Base-by-base conservation (phyloP, 495 filamentous ascomycete genomes). In the Tirmania nivea region DNA sequence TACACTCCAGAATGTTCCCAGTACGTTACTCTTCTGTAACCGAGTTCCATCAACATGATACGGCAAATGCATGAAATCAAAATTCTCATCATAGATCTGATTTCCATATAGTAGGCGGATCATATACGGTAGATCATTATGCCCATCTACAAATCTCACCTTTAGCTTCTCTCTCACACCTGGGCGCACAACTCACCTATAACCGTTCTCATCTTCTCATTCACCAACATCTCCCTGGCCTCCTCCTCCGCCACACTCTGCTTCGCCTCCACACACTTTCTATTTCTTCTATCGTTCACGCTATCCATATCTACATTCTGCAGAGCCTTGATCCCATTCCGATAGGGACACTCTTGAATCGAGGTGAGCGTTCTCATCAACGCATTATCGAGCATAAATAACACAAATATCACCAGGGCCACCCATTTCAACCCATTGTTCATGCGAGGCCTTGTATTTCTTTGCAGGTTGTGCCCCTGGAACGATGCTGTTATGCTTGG, bases 1-100 rank as follows among this genome's bases (percentile, higher is more conserved):
- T 14, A 87, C 86, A 65, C 82, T 88, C 90, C 90, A 97, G 65
- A 97, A 95, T 8, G 83, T 78, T 25, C 88, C 83, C 37, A 48
- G 73, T 17, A 74, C 69, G 31, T 65, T 63, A 5, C 76, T 76
- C 19, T 66, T 36, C 11, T 57, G 60, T 35, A 79, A 65, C n/a
- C 77, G 70, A 0, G 84, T 82, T 8, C 94, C 65, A 65, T 96
- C 89, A 39, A 92, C 82, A 59, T 96, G 86, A n/a, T 64, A 68
- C 0, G 58, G 51, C 42, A 94, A 65, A 8, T 81, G 63, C 52
- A 76, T 73, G 16, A 73, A 71, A 6, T 75, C 66, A 10, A 95
- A 95, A 45, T 81, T 77, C 8, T 71, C 60, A 53, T 71, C 63
- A 64, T 93, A 83, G 63, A 97, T 88, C 53, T 80, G 77, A 64